Evolutionary conservation across 176 grass and related monocot genomes (phyloP).

Genomic region (Musa troglodytarum): DNA sequence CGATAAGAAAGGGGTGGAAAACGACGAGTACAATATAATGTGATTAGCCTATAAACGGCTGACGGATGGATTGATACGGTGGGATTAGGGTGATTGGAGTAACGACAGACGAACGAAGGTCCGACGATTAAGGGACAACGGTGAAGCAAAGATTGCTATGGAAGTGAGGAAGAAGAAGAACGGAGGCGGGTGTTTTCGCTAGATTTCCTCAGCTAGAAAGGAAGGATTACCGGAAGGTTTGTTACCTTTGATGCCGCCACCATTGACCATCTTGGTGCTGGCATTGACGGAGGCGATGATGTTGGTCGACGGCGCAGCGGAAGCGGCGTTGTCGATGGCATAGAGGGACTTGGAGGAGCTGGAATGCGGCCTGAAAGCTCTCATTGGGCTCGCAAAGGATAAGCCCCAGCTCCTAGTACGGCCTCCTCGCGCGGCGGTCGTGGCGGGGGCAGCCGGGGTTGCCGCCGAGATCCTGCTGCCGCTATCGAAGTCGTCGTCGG

Average conservation of each 20-base stretch:
- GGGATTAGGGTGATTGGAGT: too few species aligned
- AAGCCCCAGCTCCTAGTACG: constrained; percentile 50
- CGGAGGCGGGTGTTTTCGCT: background rate
- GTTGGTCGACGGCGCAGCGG: background rate
- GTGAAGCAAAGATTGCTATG: too few species aligned
- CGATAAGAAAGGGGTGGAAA: too few species aligned
- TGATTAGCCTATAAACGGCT: too few species aligned
- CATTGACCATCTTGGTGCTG: background rate
- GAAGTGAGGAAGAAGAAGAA: background rate
- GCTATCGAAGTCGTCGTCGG: constrained; percentile 16
- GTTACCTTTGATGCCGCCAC: background rate
- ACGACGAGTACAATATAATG: too few species aligned
- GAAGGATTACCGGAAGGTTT: background rate
- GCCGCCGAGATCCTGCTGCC: constrained; percentile 16
- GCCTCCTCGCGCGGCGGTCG: background rate
- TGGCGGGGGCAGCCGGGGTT: background rate
- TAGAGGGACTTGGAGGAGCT: constrained; percentile 17
- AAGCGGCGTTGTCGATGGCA: background rate
- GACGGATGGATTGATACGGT: too few species aligned
- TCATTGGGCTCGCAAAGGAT: constrained; percentile 85
- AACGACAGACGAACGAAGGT: too few species aligned
- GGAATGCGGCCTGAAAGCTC: constrained; percentile 47
- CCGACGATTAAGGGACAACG: too few species aligned
- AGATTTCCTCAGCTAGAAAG: background rate
- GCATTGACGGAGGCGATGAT: too few species aligned